A percentile compares a stretch with the other conserved stretches of the same genome.
These are phyloP conservation scores for Rhynchospora tenuis DNA, from an alignment of 176 grass and related monocot genomes.

Conservation along the genomic window DNA sequence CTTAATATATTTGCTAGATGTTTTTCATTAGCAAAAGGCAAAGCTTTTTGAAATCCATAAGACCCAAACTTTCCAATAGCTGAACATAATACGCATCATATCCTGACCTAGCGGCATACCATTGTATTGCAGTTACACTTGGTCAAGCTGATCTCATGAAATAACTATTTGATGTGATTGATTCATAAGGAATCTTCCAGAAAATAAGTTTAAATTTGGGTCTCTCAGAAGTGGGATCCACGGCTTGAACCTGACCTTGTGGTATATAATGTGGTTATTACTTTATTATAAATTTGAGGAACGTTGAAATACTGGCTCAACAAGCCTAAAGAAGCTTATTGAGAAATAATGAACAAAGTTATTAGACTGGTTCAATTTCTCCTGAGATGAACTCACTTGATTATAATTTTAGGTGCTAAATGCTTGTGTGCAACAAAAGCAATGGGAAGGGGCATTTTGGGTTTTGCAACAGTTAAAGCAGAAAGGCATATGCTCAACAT, in stretches of 20 bases:
- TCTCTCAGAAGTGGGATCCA: slow-evolving; percentile 75
- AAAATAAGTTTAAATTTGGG: slow-evolving; percentile 65
- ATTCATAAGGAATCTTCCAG: slow-evolving; percentile 64
- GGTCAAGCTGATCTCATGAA: slow-evolving; percentile 91
- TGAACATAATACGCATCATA: slow-evolving; percentile 38
- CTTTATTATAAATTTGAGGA: not conserved
- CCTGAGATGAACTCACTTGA: not conserved
- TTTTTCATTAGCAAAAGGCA: too few relatives aligned
- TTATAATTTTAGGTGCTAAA: slow-evolving; percentile 64
- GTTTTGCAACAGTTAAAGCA: slow-evolving; percentile 89
- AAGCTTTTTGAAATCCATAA: too few relatives aligned
- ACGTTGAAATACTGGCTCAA: not conserved
- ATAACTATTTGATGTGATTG: slow-evolving; percentile 96
- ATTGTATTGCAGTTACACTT: slow-evolving; percentile 83
- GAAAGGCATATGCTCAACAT: slow-evolving; percentile 63
- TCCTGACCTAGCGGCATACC: slow-evolving; percentile 85
- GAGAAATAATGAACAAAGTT: not conserved
- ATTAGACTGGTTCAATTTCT: not conserved
- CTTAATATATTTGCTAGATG: too few relatives aligned
- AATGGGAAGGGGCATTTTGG: slow-evolving; percentile 99
- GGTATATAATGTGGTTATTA: slow-evolving; percentile 75
- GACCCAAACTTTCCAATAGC: too few relatives aligned
- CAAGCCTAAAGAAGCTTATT: not conserved
- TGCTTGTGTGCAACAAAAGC: slow-evolving; percentile 85
- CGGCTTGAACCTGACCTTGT: slow-evolving; percentile 83